Percentiles rank a stretch among this genome's conserved stretches.
phyloP scores from a whole-genome alignment of 495 filamentous ascomycete species.

The Penicillium argentinense region DNA sequence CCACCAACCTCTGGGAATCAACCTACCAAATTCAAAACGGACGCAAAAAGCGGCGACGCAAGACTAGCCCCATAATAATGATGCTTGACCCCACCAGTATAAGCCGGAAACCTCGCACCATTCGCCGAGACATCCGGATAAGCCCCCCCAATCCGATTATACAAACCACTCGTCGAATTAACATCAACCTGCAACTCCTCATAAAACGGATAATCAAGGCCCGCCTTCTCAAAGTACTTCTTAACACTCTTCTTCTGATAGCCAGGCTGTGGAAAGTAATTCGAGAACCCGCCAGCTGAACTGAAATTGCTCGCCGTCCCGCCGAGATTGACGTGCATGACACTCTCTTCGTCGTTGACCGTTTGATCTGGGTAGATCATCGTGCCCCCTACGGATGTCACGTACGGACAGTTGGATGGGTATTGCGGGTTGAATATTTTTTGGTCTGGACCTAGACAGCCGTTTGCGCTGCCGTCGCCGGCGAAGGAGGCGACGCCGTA shows the following conservation, averaged over 20 bases:
- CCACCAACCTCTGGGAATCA: too few species aligned
- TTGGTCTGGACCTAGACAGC: constrained; percentile 39
- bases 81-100: constrained; percentile 34
- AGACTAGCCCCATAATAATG: constrained; percentile 55
- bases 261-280: constrained; percentile 58
- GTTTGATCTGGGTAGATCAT: constrained; percentile 42
- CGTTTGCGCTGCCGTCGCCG: constrained; percentile 27
- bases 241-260: constrained; percentile 58
- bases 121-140: constrained; percentile 66
- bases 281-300: constrained; percentile 66
- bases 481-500: constrained; percentile 53
- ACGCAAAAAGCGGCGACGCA: constrained; percentile 55
- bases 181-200: constrained; percentile 32
- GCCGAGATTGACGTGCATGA: constrained; percentile 29
- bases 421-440: constrained; percentile 51
- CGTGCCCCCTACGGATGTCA: constrained; percentile 54
- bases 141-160: constrained; percentile 58
- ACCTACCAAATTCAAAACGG: constrained; percentile 47
- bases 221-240: constrained; percentile 48
- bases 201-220: constrained; percentile 45
- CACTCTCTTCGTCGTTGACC: constrained; percentile 42
- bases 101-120: constrained; percentile 54
- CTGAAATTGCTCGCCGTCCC: constrained; percentile 44
- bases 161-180: constrained; percentile 48
- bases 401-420: constrained; percentile 51